Evolutionary conservation across 129 eudicot species (phyloP), one percentile per base, ranked within the genome.

Genomic region (Saposhnikovia divaricata): DNA sequence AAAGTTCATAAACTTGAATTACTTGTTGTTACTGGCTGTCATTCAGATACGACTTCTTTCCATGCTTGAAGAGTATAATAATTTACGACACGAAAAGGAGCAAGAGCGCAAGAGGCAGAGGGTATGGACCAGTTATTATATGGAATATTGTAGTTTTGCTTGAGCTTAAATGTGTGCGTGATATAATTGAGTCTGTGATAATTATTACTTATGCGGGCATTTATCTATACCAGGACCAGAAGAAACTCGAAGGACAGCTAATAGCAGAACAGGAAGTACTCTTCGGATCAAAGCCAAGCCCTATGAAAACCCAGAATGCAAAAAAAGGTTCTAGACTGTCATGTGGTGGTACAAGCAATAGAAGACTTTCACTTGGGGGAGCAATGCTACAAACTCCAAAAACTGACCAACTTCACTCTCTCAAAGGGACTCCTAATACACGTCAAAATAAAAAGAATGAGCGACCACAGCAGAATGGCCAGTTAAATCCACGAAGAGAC

Each of bases 271-370:
- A 96, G 81, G 99, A 96, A 85, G 93, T 85, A 59, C 82, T 90
- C 76, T 95, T 89, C 80, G 97, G 99, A 83, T 92, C 99, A 74
- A 96, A 96, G 80, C 99, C 98, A 23, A 96, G 99, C 82, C 99
- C 99, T 31, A 72, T 90, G 90, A 96, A 96, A 83, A 84, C 77
- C 78, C 93, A 85, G 77, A 87, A 82, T 86, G 91, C 82, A 23
- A 95, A 92, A 87, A 92, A 90, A 83, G 91, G 89, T 72, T 77
- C 93, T 38, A 85, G 94, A 78, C 77, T 96, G 85, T 88, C 98
- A 63, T 87, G 86, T 78, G 89, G 93, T 84, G 96, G 96, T 74
- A 80, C 89, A 79, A 89, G 80, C 84, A 90, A 87, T 85, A 82
- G 94, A 85, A 90, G 96, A 61, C 84, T 90, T 37, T 92, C 98